Evolutionary conservation across 2,329 filamentous ascomycete species (phyloP), one percentile per base, ranked within the genome.

Genomic region (Penicillium rolfsii): DNA sequence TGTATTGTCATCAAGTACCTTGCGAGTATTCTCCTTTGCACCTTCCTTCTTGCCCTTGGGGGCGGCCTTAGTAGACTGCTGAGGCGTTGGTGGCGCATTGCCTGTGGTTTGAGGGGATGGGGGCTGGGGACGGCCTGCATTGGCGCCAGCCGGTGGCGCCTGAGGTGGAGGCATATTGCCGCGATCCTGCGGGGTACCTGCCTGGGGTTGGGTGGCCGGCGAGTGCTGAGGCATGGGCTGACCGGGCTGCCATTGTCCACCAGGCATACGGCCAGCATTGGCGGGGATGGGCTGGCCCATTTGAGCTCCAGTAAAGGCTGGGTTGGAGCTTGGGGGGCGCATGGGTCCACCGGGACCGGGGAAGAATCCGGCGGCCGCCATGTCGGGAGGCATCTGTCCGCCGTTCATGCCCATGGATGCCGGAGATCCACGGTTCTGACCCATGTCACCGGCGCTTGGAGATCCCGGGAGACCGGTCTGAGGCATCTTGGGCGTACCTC

Each of bases 31-130:
- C 38, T 54, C 52, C 52, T 54, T 80, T 85, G 65, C 79, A 79
- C 43, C 79, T 80, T 62, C 80, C 72, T 87, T 86, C 78, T 87
- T 88, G n/a, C 69, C 68, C 71, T 86, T 87, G 8, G 83, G 84
- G 53, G 81, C 83, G n/a, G 74, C 79, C 70, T 80, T 89, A 70
- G 82, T 84, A n/a, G 77, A 69, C 71, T 86, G 85, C 62, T 83
- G 85, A 2, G 87, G 87, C 5, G 87, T 89, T 5, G 86, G 86
- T 16, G 86, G 85, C 22, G 85, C 84, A 58, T 79, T 76, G 19
- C 69, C 67, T 46, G 71, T 74, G n/a, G 76, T 76, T 58, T 80
- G 74, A 52, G 81, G 80, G 57, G 81, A 82, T 24, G 75, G 71
- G 16, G 78, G 76, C 63, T 78, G 77, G 26, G 74, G 71, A 35